phyloP scores from a whole-genome alignment of 2,329 filamentous ascomycete species.

The Fusarium mexicanum region DNA sequence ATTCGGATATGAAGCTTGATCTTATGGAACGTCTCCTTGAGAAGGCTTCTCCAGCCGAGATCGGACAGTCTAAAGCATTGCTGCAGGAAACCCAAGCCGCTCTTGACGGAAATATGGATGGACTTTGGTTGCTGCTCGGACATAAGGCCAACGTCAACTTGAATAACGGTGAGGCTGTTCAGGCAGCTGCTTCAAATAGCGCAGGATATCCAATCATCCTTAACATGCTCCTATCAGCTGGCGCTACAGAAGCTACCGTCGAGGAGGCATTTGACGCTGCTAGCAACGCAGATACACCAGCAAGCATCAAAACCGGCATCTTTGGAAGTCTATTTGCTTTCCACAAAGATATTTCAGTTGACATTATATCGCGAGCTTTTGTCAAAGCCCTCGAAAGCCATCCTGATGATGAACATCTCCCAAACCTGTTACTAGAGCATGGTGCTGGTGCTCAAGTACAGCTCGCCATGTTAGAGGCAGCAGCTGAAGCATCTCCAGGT shows the following conservation, averaged over 20 bases:
- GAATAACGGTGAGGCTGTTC: not conserved
- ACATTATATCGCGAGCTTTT: not conserved
- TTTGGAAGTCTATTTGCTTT: not conserved
- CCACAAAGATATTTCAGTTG: not conserved
- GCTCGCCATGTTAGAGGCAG: not conserved
- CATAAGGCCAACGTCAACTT: conserved; percentile 18
- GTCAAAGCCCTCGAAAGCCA: not conserved
- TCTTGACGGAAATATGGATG: not conserved
- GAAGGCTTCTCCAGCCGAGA: not conserved
- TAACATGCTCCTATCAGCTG: conserved; percentile 2
- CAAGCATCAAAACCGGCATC: not conserved
- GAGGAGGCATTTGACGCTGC: conserved; percentile 9
- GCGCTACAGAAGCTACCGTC: not conserved
- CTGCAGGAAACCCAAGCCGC: not conserved
- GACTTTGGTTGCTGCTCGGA: not conserved
- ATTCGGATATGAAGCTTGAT: not conserved
- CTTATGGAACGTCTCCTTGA: not conserved
- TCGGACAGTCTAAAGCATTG: conserved; percentile 10
- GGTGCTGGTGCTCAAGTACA: not conserved
- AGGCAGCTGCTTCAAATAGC: not conserved
- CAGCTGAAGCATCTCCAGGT: not conserved
- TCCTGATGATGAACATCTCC: not conserved
- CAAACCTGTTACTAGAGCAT: not conserved
- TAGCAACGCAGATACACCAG: not conserved
- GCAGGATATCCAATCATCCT: not conserved